Percentiles rank a stretch among this genome's conserved stretches.
phyloP scores from a whole-genome alignment of 345 rosid species.

The Aurinia saxatilis region DNA sequence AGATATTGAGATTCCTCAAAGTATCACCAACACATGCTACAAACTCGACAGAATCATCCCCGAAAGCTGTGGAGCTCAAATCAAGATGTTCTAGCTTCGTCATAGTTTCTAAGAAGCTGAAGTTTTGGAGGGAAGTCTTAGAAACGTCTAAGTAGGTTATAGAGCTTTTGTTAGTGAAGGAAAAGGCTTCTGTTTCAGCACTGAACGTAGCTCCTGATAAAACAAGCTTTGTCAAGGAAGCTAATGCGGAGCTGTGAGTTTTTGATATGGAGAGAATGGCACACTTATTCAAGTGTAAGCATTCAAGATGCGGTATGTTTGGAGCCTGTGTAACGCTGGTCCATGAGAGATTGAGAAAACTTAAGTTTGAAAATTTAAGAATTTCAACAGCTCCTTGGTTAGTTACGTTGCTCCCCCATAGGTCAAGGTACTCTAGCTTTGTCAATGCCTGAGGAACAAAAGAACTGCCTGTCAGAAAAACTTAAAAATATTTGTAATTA shows the following conservation, averaged over 20 bases:
- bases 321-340: slow-evolving; percentile 60
- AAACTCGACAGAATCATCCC: slow-evolving; percentile 59
- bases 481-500: not conserved
- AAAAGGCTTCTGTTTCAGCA: slow-evolving; percentile 51
- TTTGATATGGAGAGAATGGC: slow-evolving; percentile 42
- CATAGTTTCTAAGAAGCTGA: slow-evolving; percentile 53
- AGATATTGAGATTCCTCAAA: slow-evolving; percentile 57
- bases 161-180: slow-evolving; percentile 35
- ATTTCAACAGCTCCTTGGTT: slow-evolving; percentile 52
- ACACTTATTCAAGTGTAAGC: slow-evolving; percentile 79
- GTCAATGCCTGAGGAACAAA: slow-evolving; percentile 43
- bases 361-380: slow-evolving; percentile 47
- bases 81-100: slow-evolving; percentile 60
- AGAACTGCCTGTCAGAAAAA: not conserved
- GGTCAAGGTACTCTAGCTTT: slow-evolving; percentile 78
- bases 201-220: slow-evolving; percentile 57
- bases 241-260: slow-evolving; percentile 27
- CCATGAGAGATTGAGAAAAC: slow-evolving; percentile 77
- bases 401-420: slow-evolving; percentile 83
- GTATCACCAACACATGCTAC: slow-evolving; percentile 50
- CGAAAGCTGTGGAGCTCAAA: slow-evolving; percentile 50
- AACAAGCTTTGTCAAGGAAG: slow-evolving; percentile 50
- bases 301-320: slow-evolving; percentile 51
- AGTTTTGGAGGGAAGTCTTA: slow-evolving; percentile 44
- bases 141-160: slow-evolving; percentile 60